Evolutionary conservation across 1,284 basidiomycete genomes (phyloP), one percentile per base, ranked within the genome.

Genomic region (Phellinidium pouzarii): DNA sequence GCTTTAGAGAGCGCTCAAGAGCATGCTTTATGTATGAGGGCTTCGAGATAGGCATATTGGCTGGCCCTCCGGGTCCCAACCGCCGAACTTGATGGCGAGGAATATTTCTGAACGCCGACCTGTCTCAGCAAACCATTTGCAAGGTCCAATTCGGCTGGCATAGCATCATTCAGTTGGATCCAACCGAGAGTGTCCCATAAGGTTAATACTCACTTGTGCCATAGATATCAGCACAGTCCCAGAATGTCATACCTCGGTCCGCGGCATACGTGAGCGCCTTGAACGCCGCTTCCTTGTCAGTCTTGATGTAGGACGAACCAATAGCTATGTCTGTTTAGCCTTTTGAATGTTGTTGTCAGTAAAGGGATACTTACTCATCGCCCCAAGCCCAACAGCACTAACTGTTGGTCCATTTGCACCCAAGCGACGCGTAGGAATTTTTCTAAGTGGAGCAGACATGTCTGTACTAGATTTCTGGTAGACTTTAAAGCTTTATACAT

Each of bases 21-120:
- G 48, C 57, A 43, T 6, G 59, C 60, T 49, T 56, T 45, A 56
- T 61, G 54, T 58, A 61, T 9, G 53, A 47, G 8, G 60, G 60
- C 52, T 12, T 61, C 62, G 36, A 68, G 59, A 48, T 58, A 6
- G 49, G 8, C 7, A 7, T 7, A 7, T 1, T 40, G 1, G 25
- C 26, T 7, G n/a, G 26, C 11, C 19, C 26, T 50, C 40, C 1
- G 41, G 38, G 29, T 50, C 49, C 14, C 14, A 27, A 11, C 12
- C 6, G 20, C 56, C 61, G 44, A 64, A 64, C 53, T 64, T 65
- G 46, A 63, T 64, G 14, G 63, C 63, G 3, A 66, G 59, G 59
- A 66, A 66, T 43, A 65, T 62, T 47, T 60, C 51, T 14, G 38
- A 26, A 23, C 59, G 56, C 36, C 57, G 56, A 22, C 55, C 59